Base-by-base conservation (phyloP, 805 yeast genomes). In the Teunomyces aglyptinius region DNA sequence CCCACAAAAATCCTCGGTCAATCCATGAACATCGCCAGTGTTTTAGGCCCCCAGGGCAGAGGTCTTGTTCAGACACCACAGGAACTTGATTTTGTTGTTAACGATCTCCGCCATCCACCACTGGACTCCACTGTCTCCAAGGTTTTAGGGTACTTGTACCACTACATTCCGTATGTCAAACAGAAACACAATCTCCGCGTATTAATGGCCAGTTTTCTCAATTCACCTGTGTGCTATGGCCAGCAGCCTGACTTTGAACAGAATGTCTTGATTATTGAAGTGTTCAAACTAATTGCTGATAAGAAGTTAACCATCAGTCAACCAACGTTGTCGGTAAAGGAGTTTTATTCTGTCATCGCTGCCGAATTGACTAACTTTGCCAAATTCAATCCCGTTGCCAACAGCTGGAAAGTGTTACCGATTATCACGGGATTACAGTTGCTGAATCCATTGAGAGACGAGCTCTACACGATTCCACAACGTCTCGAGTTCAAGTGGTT, bases 91-190 rank as follows among this genome's bases (percentile, higher is more conserved):
- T 74, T 62, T 46, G 53, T 80, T 27, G 61, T 79, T 8, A 56
- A 75, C 47, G 77, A 77, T 18, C 54, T 80, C 20, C 49, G 76
- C 28, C 60, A 63, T 49, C 81, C 83, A 0, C 57, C 53, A 16
- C 51, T 64, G 1, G 56, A 63, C 6, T 57, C 61, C 49, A 64
- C 67, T 28, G 64, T 56, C 32, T 59, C 56, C 16, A 64, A 62
- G 45, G 54, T 72, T 4, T 52, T 78, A 13, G 77, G 82, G 1
- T 76, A 77, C 55, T 45, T 80, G 18, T 78, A 73, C 44, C 74
- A 78, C 54, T 79, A 79, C 53, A 58, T 77, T 44, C 83, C 84
- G 1, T 73, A 59, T 40, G 62, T 80, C 43, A 78, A 77, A 54
- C 68, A 70, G 43, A 75, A 70, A 50, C 67, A 66, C 46, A 80